phyloP scores from a whole-genome alignment of 2,329 filamentous ascomycete genomes.

The Aureobasidium subglaciale region DNA sequence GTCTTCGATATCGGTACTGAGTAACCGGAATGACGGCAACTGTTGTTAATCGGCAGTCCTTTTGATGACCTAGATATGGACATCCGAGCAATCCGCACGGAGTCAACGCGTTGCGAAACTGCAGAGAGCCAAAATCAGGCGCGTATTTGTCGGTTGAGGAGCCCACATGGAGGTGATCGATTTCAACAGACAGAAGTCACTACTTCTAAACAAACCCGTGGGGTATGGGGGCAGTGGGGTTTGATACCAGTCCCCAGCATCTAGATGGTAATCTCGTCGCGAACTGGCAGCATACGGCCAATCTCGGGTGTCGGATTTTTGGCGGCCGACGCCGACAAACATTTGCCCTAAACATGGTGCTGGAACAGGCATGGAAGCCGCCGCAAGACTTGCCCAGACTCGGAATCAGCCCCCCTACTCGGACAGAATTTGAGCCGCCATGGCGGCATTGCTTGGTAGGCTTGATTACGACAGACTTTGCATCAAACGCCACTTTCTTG shows the following conservation, averaged over 20 bases:
- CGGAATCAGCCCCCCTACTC: neutral
- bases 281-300: neutral
- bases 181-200: no score
- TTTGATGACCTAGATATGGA: neutral
- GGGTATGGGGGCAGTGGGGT: neutral
- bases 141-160: neutral
- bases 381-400: neutral
- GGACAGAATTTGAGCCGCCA: neutral
- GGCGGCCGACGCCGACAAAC: neutral
- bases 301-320: neutral
- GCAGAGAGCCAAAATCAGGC: neutral
- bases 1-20: constrained; percentile 2
- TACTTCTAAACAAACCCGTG: neutral
- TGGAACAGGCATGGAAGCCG: neutral
- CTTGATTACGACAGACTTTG: constrained; percentile 1
- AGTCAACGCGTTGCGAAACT: neutral
- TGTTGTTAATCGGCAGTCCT: neutral
- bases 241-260: neutral
- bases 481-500: neutral
- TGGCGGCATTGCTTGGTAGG: constrained; percentile 2
- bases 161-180: no score
- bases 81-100: neutral
- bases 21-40: neutral
- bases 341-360: neutral
- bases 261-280: neutral